Evolutionary conservation across 2,329 filamentous ascomycete genomes (phyloP), one percentile per base, ranked within the genome.

Genomic region (Cordyceps javanica): DNA sequence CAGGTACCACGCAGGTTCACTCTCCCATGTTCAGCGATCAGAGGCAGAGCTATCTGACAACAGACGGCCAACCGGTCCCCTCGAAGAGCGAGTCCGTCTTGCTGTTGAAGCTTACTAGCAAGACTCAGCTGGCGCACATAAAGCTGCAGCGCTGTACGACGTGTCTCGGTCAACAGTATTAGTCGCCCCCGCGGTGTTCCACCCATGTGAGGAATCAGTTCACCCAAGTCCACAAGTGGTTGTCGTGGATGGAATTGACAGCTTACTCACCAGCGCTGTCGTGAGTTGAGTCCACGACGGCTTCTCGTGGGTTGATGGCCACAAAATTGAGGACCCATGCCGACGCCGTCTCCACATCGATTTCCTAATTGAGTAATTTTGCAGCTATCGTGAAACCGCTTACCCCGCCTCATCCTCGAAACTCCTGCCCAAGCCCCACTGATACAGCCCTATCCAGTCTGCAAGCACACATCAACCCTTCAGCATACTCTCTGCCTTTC

Each of bases 351-450:
- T 23, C 45, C 45, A 49, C 28, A 34, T 34, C 45, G 45, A 23
- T 49, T 49, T 49, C 28, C 45, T 49, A 34, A 49, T 49, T 23
- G 9, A 34, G 45, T 49, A 49, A 49, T 34, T 49, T 32, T 48
- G 26, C 32, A 32, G 26, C 28, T 25, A 23, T 49, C 45, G 26
- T 49, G n/a, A 49, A 23, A 21, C n/a, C 28, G 0, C 3, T 48
- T 21, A 32, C 11, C 45, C 45, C 30, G 45, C 10, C 45, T 48
- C 26, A 48, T 48, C 45, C 45, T 11, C 45, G 26, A 32, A 49
- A 34, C 45, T 49, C 45, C 45, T 34, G 4, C n/a, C n/a, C 8
- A 23, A 49, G 16, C 28, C 45, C 39, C 50, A 30, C 34, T 30
- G 38, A 41, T 23, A 30, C 56, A 41, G 41, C 41, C 34, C 52